A percentile compares a stretch with the other conserved stretches of the same genome.
phyloP scores from a whole-genome alignment of 805 yeast genomes.

The Cyberlindnera misumaiensis region DNA sequence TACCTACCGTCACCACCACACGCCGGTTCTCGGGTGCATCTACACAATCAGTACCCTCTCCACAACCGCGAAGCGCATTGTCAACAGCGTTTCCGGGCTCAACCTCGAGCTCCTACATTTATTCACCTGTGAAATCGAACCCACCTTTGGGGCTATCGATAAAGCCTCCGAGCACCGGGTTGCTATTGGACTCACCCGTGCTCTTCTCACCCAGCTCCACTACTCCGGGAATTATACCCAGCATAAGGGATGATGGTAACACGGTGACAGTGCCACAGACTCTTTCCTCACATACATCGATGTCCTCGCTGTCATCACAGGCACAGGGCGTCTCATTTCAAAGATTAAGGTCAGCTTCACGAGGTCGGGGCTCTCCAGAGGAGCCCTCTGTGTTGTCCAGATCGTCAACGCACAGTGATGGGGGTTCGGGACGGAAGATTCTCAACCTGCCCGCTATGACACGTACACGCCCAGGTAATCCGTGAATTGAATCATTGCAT shows the following conservation, averaged over 20 bases:
- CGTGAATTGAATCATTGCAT: constrained; percentile 3
- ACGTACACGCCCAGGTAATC: neutral
- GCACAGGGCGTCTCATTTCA: constrained; percentile 3
- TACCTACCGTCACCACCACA: constrained; percentile 27
- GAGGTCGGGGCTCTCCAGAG: neutral
- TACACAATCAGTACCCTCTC: constrained; percentile 16
- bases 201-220: constrained; percentile 17
- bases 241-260: constrained; percentile 14
- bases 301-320: constrained; percentile 15
- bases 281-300: constrained; percentile 20
- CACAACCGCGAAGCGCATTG: constrained; percentile 20
- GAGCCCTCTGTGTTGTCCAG: neutral
- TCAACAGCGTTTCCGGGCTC: constrained; percentile 19
- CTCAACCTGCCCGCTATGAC: constrained; percentile 1
- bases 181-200: constrained; percentile 19
- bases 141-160: constrained; percentile 9
- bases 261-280: constrained; percentile 5
- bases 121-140: constrained; percentile 14
- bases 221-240: constrained; percentile 7
- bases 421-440: neutral
- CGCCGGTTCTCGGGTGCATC: constrained; percentile 23
- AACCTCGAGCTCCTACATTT: constrained; percentile 19
- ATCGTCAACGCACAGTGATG: constrained; percentile 1
- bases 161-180: constrained; percentile 16
- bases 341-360: constrained; percentile 3